Percentiles rank a stretch among this genome's conserved stretches.
Evolutionary conservation across 202 grass and related monocot species (phyloP).

Genomic region (Schoenoplectus triqueter): DNA sequence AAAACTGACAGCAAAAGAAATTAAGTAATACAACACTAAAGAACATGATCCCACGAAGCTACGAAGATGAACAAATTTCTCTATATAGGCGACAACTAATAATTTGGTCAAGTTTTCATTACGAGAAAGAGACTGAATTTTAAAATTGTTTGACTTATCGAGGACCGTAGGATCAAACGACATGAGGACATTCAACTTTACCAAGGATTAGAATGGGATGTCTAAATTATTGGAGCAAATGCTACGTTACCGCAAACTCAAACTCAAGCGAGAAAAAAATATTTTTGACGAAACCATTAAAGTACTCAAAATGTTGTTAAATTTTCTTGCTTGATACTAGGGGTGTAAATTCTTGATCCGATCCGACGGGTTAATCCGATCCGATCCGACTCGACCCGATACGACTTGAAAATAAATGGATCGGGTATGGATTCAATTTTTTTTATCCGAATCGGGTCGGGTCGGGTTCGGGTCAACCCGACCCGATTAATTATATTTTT

Average conservation of each 20-base stretch:
- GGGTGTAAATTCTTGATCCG: no score
- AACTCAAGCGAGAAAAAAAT: neutral
- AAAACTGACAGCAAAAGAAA: neutral
- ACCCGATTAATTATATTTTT: no score
- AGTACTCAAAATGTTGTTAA: neutral
- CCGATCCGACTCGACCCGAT: no score
- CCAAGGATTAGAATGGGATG: neutral
- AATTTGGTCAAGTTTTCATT: neutral
- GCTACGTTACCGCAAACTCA: no score
- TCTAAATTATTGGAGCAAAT: neutral
- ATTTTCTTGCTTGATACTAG: neutral
- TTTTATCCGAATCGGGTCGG: no score
- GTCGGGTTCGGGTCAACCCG: no score
- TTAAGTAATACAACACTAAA: neutral
- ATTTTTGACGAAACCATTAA: neutral
- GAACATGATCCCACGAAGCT: constrained; percentile 11
- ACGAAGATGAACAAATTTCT: neutral
- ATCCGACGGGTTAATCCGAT: no score
- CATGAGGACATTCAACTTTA: neutral
- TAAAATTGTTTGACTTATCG: neutral
- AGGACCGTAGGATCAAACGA: constrained; percentile 2
- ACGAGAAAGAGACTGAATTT: neutral
- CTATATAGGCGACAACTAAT: neutral
- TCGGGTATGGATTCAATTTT: no score
- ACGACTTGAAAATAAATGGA: no score